Evolutionary conservation across 257 asterid species (phyloP).

Genomic region (Linderniella brevidens): DNA sequence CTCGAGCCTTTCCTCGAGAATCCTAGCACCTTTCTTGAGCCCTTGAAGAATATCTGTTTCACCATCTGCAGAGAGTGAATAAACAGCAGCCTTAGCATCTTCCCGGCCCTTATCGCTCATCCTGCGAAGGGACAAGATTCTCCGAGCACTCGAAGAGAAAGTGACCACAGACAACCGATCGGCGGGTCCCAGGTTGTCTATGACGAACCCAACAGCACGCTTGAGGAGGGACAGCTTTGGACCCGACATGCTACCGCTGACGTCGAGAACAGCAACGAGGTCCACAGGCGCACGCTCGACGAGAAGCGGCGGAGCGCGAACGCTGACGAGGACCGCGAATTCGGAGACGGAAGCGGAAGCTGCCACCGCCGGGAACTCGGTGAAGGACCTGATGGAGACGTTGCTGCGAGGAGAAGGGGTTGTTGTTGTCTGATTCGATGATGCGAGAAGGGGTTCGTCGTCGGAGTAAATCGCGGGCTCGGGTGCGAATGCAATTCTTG

Average conservation of each 20-base stretch:
- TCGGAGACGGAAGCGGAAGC: slow-evolving; percentile 19
- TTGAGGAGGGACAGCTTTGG: slow-evolving; percentile 84
- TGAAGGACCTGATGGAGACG: slow-evolving; percentile 38
- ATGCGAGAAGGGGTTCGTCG: slow-evolving; percentile 60
- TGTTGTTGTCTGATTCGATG: slow-evolving; percentile 16
- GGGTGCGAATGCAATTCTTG: slow-evolving; percentile 41
- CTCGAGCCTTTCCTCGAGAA: slow-evolving; percentile 72
- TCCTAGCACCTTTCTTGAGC: slow-evolving; percentile 73
- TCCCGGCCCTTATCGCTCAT: slow-evolving; percentile 86
- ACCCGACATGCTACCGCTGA: slow-evolving; percentile 99
- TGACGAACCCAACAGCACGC: slow-evolving; percentile 96
- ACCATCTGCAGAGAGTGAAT: slow-evolving; percentile 82
- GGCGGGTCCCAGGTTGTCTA: slow-evolving; percentile 84
- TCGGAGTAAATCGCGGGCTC: slow-evolving; percentile 81
- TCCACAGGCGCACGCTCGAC: slow-evolving; percentile 82
- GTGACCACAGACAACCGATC: slow-evolving; percentile 83
- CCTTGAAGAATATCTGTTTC: slow-evolving; percentile 97
- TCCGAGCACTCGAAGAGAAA: slow-evolving; percentile 90
- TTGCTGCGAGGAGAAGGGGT: slow-evolving; percentile 19
- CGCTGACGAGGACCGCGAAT: slow-evolving; percentile 54
- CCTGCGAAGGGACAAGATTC: slow-evolving; percentile 74
- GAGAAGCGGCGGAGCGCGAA: slow-evolving; percentile 61
- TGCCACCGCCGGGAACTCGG: slow-evolving; percentile 55
- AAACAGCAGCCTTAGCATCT: slow-evolving; percentile 71
- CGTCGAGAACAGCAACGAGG: slow-evolving; percentile 91